phyloP scores from a whole-genome alignment of 2,329 filamentous ascomycete species.

The Basipetospora sp. region DNA sequence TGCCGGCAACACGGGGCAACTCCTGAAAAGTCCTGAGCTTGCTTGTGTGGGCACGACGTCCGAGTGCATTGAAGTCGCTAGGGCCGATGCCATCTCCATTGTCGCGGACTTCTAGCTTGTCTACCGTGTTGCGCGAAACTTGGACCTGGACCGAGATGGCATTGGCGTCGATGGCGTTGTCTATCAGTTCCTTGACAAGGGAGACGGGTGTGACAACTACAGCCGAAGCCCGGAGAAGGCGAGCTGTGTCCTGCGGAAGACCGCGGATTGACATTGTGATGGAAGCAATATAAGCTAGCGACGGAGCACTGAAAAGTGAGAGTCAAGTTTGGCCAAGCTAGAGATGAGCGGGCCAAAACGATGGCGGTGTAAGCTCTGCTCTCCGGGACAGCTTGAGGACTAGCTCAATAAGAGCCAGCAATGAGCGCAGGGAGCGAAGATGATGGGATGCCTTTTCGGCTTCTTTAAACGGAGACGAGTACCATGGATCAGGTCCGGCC shows the following conservation, averaged over 20 bases:
- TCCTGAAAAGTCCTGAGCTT: constrained; percentile 55
- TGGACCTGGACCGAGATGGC: constrained; percentile 52
- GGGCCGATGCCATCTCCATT: constrained; percentile 57
- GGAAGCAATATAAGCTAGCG: not conserved
- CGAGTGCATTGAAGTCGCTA: constrained; percentile 46
- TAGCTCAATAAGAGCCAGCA: too few relatives aligned
- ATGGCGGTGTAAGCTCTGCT: too few relatives aligned
- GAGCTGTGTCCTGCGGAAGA: constrained; percentile 33
- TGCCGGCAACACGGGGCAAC: constrained; percentile 38
- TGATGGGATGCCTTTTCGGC: too few relatives aligned
- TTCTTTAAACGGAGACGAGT: too few relatives aligned
- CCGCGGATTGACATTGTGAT: constrained; percentile 32
- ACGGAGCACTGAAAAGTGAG: too few relatives aligned
- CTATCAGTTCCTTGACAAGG: constrained; percentile 61
- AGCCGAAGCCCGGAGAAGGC: constrained; percentile 45
- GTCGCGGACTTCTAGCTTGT: constrained; percentile 55
- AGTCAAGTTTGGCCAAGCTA: too few relatives aligned
- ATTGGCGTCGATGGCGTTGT: constrained; percentile 60
- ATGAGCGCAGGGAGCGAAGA: too few relatives aligned
- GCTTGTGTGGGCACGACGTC: constrained; percentile 57
- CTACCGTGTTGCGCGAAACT: constrained; percentile 50
- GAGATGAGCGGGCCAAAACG: too few relatives aligned
- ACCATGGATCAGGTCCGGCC: too few relatives aligned
- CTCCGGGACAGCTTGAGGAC: too few relatives aligned
- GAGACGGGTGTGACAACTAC: constrained; percentile 44